Percentiles rank a stretch among this genome's conserved stretches.
Evolutionary conservation across 108 stramenopile species (phyloP).

Genomic region (Hondaea fermentalgiana): DNA sequence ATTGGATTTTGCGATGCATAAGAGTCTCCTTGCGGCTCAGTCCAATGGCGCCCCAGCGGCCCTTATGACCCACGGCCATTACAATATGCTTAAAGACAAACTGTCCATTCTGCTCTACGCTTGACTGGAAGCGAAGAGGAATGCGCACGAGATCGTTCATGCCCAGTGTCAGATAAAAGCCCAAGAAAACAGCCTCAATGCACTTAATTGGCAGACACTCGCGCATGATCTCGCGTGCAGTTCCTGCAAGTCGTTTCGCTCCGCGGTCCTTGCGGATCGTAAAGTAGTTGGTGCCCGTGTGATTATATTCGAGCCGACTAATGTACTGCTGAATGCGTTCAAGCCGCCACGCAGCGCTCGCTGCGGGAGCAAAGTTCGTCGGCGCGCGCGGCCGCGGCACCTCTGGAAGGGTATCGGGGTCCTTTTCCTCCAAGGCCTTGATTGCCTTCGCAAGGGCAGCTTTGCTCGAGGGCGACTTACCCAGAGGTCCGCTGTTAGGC

Average conservation of each 20-base stretch:
- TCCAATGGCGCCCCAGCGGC: conserved; percentile 48
- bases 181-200: conserved; percentile 53
- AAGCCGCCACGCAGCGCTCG: neutral
- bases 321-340: conserved; percentile 27
- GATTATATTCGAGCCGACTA: conserved; percentile 31
- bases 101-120: neutral
- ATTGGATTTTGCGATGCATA: conserved; percentile 44
- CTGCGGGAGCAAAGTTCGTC: neutral
- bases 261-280: conserved; percentile 41
- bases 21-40: conserved; percentile 36
- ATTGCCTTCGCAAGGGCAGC: neutral
- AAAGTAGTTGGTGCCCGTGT: conserved; percentile 31
- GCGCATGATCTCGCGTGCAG: conserved; percentile 47
- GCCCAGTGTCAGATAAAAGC: conserved; percentile 37
- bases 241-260: conserved; percentile 41
- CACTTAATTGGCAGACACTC: conserved; percentile 56
- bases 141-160: conserved; percentile 34
- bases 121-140: conserved; percentile 45
- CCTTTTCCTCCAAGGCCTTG: neutral
- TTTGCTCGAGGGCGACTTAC: neutral
- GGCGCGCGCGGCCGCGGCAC: neutral
- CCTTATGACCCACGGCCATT: conserved; percentile 27
- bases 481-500: too few species aligned
- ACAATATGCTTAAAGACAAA: conserved; percentile 46
- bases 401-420: neutral